Percentiles rank a stretch among this genome's conserved stretches.
Evolutionary conservation across 495 filamentous ascomycete species (phyloP).

Genomic region (Penicillium canescens): DNA sequence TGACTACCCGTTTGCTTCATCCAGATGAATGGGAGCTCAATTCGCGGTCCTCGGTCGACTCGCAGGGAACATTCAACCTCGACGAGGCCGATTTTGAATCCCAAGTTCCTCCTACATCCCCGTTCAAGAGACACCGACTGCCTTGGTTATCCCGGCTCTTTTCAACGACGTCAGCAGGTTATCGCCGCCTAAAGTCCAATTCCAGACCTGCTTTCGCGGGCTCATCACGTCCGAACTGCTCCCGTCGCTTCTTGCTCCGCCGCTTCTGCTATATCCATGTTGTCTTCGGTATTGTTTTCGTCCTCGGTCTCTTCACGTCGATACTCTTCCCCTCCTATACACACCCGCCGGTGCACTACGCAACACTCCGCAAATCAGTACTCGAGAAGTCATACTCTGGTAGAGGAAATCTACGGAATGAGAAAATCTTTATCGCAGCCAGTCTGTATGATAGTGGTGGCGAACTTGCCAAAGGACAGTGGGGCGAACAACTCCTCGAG

Average conservation of each 20-base stretch:
- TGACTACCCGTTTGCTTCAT: constrained; percentile 44
- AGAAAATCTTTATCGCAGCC: constrained; percentile 75
- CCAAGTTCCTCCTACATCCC: constrained; percentile 32
- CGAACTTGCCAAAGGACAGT: constrained; percentile 59
- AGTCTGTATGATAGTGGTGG: constrained; percentile 68
- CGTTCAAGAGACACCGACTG: constrained; percentile 21
- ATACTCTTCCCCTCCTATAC: constrained; percentile 64
- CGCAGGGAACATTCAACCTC: constrained; percentile 47
- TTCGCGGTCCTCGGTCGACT: constrained; percentile 45
- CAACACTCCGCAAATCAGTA: constrained; percentile 36
- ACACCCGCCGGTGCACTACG: constrained; percentile 50
- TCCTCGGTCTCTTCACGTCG: constrained; percentile 52
- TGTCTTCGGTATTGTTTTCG: constrained; percentile 66
- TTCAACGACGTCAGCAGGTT: constrained; percentile 29
- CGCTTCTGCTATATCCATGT: constrained; percentile 64
- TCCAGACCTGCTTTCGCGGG: constrained; percentile 27
- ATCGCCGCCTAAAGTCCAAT: constrained; percentile 32
- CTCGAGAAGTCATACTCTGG: constrained; percentile 42
- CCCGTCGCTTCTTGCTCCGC: constrained; percentile 50
- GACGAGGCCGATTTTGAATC: constrained; percentile 52
- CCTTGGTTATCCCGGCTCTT: constrained; percentile 33
- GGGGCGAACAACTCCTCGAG: constrained; percentile 63
- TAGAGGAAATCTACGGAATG: constrained; percentile 60
- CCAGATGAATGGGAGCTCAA: constrained; percentile 50
- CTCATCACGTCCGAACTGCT: constrained; percentile 27